These are phyloP conservation scores for Cryoendolithus antarcticus DNA, from an alignment of 2,329 filamentous ascomycete species.

Conservation along the genomic window DNA sequence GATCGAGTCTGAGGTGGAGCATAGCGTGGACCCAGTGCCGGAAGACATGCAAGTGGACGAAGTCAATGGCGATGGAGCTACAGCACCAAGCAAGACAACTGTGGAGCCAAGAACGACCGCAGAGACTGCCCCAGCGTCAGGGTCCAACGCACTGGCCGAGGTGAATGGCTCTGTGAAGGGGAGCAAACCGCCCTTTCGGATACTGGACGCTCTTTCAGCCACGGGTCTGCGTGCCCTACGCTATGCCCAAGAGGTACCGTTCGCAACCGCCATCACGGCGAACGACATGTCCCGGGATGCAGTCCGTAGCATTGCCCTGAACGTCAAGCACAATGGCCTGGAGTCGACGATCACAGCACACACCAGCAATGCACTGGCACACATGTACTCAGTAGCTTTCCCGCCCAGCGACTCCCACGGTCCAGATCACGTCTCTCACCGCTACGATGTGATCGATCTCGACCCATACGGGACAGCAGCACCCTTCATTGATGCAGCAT, in stretches of 20 bases:
- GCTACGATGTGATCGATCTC: slow-evolving; percentile 89
- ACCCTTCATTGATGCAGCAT: slow-evolving; percentile 79
- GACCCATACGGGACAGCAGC: slow-evolving; percentile 93
- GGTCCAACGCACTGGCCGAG: not conserved
- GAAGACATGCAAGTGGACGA: too few species aligned
- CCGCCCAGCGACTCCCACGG: slow-evolving; percentile 21
- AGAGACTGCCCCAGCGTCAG: not conserved
- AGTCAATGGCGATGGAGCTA: too few species aligned
- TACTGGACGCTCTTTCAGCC: slow-evolving; percentile 88
- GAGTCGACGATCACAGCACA: slow-evolving; percentile 58
- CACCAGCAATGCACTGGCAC: slow-evolving; percentile 70
- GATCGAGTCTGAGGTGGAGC: too few species aligned
- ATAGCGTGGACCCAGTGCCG: too few species aligned
- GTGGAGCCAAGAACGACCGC: not conserved
- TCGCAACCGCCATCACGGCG: slow-evolving; percentile 39
- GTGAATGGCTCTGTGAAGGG: not conserved
- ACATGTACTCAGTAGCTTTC: slow-evolving; percentile 62
- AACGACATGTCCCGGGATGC: slow-evolving; percentile 63
- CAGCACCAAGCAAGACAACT: too few species aligned
- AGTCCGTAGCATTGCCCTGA: slow-evolving; percentile 58
- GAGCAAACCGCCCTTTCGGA: slow-evolving; percentile 49
- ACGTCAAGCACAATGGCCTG: slow-evolving; percentile 72
- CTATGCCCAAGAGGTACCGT: slow-evolving; percentile 79
- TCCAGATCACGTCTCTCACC: slow-evolving; percentile 28
- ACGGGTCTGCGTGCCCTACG: slow-evolving; percentile 83